Percentiles rank a stretch among this genome's conserved stretches.
phyloP scores from a whole-genome alignment of 768 basidiomycete species.

The Termitomyces sp. region DNA sequence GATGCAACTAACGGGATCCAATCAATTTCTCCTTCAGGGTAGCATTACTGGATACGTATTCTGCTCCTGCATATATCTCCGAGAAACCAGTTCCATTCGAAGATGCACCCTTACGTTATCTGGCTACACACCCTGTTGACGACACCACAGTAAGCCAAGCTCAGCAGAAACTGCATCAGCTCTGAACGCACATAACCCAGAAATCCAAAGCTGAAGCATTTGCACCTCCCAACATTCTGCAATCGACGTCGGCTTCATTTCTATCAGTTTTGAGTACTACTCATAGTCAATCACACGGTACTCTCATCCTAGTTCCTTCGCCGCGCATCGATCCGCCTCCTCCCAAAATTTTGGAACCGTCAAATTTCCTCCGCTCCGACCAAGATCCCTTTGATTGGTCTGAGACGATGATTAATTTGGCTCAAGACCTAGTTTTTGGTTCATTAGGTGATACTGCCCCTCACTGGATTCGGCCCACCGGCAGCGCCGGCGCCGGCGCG shows the following conservation, averaged over 20 bases:
- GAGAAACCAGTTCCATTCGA: constrained; percentile 27
- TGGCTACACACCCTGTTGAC: constrained; percentile 27
- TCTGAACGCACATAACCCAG: constrained; percentile 22
- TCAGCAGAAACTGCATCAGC: background rate
- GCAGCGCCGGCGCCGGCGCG: background rate
- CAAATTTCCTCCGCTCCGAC: constrained; percentile 28
- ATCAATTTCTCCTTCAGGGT: constrained; percentile 29
- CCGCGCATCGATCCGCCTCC: constrained; percentile 36
- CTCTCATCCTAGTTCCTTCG: constrained; percentile 46
- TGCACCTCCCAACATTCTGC: constrained; percentile 54
- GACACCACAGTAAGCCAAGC: constrained; percentile 17
- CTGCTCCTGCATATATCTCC: constrained; percentile 44
- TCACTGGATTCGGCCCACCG: constrained; percentile 13
- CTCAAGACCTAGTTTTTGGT: constrained; percentile 32
- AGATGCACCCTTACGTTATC: constrained; percentile 51
- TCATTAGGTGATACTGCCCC: constrained; percentile 26
- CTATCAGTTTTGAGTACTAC: constrained; percentile 32
- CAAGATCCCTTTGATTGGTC: constrained; percentile 34
- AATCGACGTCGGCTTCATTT: constrained; percentile 51
- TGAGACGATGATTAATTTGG: constrained; percentile 25
- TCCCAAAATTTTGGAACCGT: constrained; percentile 33
- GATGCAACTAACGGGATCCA: background rate
- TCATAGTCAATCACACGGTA: constrained; percentile 15
- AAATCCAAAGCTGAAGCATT: constrained; percentile 33
- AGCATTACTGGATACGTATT: constrained; percentile 50